Evolutionary conservation across 2,329 filamentous ascomycete species (phyloP).

Genomic region (Diaporthe eres): DNA sequence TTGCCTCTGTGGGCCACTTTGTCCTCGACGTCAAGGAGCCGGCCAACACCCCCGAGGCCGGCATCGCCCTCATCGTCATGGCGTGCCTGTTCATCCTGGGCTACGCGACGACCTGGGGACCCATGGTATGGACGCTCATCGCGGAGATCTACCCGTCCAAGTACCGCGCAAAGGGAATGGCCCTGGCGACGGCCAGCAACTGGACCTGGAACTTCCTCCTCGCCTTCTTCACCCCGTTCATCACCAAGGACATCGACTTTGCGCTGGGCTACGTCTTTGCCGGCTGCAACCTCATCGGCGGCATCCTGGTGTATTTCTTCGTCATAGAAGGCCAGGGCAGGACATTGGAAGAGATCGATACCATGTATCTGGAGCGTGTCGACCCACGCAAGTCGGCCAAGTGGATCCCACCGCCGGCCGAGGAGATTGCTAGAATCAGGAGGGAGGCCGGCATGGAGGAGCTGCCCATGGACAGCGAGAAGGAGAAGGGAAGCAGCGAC

Average conservation of each 20-base stretch:
- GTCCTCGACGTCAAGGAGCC: slow-evolving; percentile 56
- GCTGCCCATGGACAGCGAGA: not conserved
- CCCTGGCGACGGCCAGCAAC: slow-evolving; percentile 72
- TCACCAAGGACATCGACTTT: slow-evolving; percentile 79
- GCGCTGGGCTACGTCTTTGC: slow-evolving; percentile 84
- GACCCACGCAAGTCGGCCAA: slow-evolving; percentile 73
- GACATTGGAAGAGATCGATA: slow-evolving; percentile 84
- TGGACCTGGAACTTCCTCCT: slow-evolving; percentile 83
- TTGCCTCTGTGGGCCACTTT: slow-evolving; percentile 67
- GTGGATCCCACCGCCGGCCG: slow-evolving; percentile 63
- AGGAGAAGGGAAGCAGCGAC: slow-evolving; percentile 25
- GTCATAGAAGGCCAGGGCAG: slow-evolving; percentile 81
- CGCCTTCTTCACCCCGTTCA: slow-evolving; percentile 86
- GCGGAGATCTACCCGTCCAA: slow-evolving; percentile 76
- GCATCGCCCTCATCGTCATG: slow-evolving; percentile 74
- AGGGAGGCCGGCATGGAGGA: slow-evolving; percentile 54
- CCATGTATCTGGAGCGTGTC: slow-evolving; percentile 79
- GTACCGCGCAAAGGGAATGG: slow-evolving; percentile 73
- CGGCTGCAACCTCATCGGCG: slow-evolving; percentile 75
- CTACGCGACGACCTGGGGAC: slow-evolving; percentile 78
- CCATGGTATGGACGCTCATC: slow-evolving; percentile 75
- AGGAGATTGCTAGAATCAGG: slow-evolving; percentile 59
- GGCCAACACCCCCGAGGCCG: slow-evolving; percentile 56
- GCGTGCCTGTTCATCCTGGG: slow-evolving; percentile 75
- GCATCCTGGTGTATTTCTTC: slow-evolving; percentile 81